phyloP scores from a whole-genome alignment of 441 rosid genomes.

The Pelargonium fulgidum region DNA sequence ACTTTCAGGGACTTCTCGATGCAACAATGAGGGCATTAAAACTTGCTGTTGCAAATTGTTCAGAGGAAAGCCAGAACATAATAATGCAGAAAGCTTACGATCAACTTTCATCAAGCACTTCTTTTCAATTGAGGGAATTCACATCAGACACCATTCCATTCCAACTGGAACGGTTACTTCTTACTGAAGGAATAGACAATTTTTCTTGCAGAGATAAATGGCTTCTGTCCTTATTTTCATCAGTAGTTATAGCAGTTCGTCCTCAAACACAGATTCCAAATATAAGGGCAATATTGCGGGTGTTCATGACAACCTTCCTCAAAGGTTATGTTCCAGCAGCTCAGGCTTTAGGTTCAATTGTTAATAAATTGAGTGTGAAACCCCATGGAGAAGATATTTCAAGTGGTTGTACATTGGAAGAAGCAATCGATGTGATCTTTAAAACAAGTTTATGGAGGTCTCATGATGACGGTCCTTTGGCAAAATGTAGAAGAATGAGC shows the following conservation, averaged over 20 bases:
- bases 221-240: conserved; percentile 65
- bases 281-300: conserved; percentile 35
- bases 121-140: conserved; percentile 39
- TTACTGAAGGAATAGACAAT: conserved; percentile 25
- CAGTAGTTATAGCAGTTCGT: conserved; percentile 61
- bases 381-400: conserved; percentile 28
- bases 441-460: conserved; percentile 23
- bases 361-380: conserved; percentile 56
- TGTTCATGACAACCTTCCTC: conserved; percentile 41
- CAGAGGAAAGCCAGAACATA: conserved; percentile 53
- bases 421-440: conserved; percentile 59
- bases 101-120: conserved; percentile 43
- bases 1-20: conserved; percentile 54
- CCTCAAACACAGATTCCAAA: conserved; percentile 56
- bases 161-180: conserved; percentile 31
- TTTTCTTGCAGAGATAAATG: conserved; percentile 52
- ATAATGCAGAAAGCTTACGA: conserved; percentile 53
- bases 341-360: conserved; percentile 76
- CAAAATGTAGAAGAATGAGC: conserved; percentile 20
- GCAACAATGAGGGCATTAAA: conserved; percentile 56
- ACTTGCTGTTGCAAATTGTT: conserved; percentile 59
- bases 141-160: conserved; percentile 22
- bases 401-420: conserved; percentile 48
- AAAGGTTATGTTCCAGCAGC: conserved; percentile 63
- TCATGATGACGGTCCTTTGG: conserved; percentile 22